Base-by-base conservation (phyloP, 805 yeast species). In the Suhomyces kilbournensis region DNA sequence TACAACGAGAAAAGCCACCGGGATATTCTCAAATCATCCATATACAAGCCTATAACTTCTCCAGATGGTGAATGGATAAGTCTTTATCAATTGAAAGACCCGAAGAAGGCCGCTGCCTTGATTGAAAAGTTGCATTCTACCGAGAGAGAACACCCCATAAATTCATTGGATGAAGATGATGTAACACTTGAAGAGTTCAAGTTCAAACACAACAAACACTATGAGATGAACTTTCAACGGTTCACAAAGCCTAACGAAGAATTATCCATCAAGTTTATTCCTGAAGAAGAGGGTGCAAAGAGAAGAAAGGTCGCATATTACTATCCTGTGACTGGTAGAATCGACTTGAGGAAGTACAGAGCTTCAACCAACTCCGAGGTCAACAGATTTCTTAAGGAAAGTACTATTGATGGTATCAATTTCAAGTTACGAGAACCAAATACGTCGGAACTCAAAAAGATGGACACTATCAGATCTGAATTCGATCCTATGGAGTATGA, bases 321-420 rank as follows among this genome's bases (percentile, higher is more conserved):
- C 66, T 82, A 87, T 53, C 97, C 97, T 7, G 73, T 93, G 15
- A 74, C 80, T 12, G 90, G 92, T 34, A 84, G 86, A 60, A 78
- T 90, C 43, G 94, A 86, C 58, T 81, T 94, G 65, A 90, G 88
- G 73, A 86, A 93, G 66, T 84, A 96, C 66, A 83, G 97, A 69
- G 82, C 90, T 12, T 85, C 82, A 38, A 76, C 82, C 46, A 79
- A 75, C 58, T 61, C 71, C n/a, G 78, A 75, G 50, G 71, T 83
- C 57, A 80, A 79, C 57, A 79, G 82, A 32, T 78, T 79, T 48
- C 76, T 84, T 52, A 77, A 78, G 52, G 83, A 79, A 30, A 71
- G 80, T 50, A 82, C 88, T 22, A 70, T 79, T 55, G 93, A 85
- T 64, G 80, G 77, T 43, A 75, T 90, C 46, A 81, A 84, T 49